Evolutionary conservation across 768 basidiomycete genomes (phyloP), one percentile per base, ranked within the genome.

Genomic region (Mycena belliarum): DNA sequence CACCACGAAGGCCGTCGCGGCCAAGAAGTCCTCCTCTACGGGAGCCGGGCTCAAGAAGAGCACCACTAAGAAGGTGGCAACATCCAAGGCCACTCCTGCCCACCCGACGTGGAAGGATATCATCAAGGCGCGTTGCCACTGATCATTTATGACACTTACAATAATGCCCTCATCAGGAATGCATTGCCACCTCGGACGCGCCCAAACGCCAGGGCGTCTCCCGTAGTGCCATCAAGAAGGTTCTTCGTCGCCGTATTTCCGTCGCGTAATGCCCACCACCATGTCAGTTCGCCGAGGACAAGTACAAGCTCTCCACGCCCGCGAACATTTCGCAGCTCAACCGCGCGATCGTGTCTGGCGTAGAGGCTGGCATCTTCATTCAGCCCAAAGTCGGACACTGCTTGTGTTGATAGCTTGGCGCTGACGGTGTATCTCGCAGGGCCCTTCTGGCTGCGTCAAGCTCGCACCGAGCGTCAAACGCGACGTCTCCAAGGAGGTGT

Each of bases 201-300:
- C 75, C 78, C 23, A 20, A 28, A 5, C 85, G 88, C 45, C 20
- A 32, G 6, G 56, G 49, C n/a, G 56, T 92, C 37, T 93, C 91
- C 15, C 82, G 93, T 46, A 74, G 77, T 21, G 79, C 79, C 8
- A 88, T 95, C 73, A 95, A 95, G 85, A 91, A 91, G 82, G 87
- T 90, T 56, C 63, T 10, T 82, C 6, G 56, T 46, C 47, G 10
- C 35, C 43, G 1, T 33, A 23, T 16, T 6, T 6, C 29, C 21
- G 6, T 21, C 11, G 0, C 44, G 28, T 55, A 25, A 47, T 58
- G 40, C 52, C 67, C 57, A 67, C 66, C 8, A 69, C 41, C 40
- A 32, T 59, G 49, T 38, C 41, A 94, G 91, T 96, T 76, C 72
- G 87, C 95, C 47, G 89, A 93, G 71, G 86, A 91, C 64, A 84